Evolutionary conservation across 495 filamentous ascomycete species (phyloP), one percentile per base, ranked within the genome.

Genomic region (Physcia stellaris): DNA sequence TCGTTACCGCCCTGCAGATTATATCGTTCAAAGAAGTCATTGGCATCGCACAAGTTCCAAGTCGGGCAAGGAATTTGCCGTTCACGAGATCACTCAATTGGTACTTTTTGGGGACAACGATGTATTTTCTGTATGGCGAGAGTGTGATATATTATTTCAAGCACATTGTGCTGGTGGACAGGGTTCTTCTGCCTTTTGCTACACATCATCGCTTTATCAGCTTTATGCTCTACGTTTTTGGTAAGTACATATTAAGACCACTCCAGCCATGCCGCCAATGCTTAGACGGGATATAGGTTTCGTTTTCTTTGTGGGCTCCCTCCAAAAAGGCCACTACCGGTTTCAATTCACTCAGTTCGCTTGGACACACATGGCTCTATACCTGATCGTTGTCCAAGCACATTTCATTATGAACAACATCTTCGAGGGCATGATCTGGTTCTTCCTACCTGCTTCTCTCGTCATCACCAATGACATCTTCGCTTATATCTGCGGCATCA

Each of bases 401-500:
- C 92, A 99, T 59, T 99, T 99, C 54, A 85, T 99, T 59, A 95
- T 99, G 82, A 96, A 99, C 68, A 99, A 96, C 61, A 79, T 96
- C 43, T 88, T 99, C 57, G 92, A 99, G 63, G 92, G 92, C 60
- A 86, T 99, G 84, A 90, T 99, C 56, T 99, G 92, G 92, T 96
- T 99, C 70, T 95, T 99, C 72, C 67, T 99, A 32, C 92, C 92
- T 2, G 87, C 85, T 2, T 80, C 83, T 20, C 70, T 99, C 39
- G 92, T 99, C 50, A 94, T 96, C 52, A 94, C 83, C 26, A 99
- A 99, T 53, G 92, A 99, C 58, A 99, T 96, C 43, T 96, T 94
- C 52, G 92, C 92, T 54, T 99, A 99, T 53, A 72, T 99, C 43
- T 93, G 85, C 58, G 92, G 92, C 45, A 95, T 99, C 52, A 86